A percentile compares a stretch with the other conserved stretches of the same genome.
These are phyloP conservation scores for Annulohypoxylon bovei DNA, from an alignment of 495 filamentous ascomycete species.

Conservation along the genomic window DNA sequence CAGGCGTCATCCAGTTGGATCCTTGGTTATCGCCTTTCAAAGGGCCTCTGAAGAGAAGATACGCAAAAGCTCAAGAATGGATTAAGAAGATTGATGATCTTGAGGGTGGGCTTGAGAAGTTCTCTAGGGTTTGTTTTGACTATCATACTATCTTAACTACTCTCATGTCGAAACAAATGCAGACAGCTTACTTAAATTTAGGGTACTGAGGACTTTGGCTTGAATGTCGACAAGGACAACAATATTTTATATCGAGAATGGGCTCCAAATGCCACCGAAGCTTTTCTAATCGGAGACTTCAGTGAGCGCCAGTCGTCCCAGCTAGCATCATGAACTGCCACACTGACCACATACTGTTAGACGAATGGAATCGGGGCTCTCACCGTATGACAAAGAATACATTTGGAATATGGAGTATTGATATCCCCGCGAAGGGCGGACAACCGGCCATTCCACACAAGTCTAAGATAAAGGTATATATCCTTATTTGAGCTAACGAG, in stretches of 20 bases:
- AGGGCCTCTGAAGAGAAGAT: conserved; percentile 78
- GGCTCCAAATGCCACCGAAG: conserved; percentile 87
- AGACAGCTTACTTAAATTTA: conserved; percentile 45
- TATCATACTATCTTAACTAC: not conserved
- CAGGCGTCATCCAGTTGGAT: conserved; percentile 88
- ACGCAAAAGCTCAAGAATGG: conserved; percentile 85
- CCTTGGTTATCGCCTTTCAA: conserved; percentile 90
- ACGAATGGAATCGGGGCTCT: conserved; percentile 85
- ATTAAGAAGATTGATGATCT: conserved; percentile 80
- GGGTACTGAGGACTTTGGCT: conserved; percentile 87
- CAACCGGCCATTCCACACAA: conserved; percentile 86
- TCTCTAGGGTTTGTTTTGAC: conserved; percentile 73
- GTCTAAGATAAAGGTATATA: conserved; percentile 89
- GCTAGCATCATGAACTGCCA: not conserved
- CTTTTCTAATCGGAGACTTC: conserved; percentile 94
- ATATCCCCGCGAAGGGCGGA: conserved; percentile 75
- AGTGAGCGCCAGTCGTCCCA: conserved; percentile 61
- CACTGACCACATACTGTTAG: conserved; percentile 54
- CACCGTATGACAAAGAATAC: conserved; percentile 85
- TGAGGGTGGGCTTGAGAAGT: conserved; percentile 92
- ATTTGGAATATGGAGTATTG: conserved; percentile 90
- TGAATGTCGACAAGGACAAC: conserved; percentile 79
- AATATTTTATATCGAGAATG: conserved; percentile 95
- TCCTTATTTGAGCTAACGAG: not conserved
- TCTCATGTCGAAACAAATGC: conserved; percentile 18